Conservation (phyloP, 2,329 filamentous ascomycete species). For the Aspergillus novofumigatus region DNA sequence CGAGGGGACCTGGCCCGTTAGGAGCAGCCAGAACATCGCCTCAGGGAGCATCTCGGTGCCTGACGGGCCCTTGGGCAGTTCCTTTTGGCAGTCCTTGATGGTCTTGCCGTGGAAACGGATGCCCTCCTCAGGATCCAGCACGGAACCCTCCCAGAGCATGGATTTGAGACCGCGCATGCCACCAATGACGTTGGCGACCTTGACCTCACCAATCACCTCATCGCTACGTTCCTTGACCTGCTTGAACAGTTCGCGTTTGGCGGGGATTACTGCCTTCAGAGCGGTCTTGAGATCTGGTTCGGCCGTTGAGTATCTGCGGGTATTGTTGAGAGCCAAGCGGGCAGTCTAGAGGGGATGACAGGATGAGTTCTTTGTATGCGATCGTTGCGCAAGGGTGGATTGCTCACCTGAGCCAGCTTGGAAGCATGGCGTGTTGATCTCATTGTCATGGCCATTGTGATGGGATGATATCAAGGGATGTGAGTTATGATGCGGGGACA, state of each 20-base stretch:
- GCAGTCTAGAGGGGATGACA: slow-evolving; percentile 4
- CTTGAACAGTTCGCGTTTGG: slow-evolving; percentile 88
- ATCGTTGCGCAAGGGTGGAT: too few species aligned
- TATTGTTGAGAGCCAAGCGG: slow-evolving; percentile 16
- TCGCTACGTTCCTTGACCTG: slow-evolving; percentile 82
- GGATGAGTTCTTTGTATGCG: slow-evolving; percentile 1
- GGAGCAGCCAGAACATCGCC: slow-evolving; percentile 98
- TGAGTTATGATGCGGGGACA: neutral
- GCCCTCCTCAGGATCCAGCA: slow-evolving; percentile 92
- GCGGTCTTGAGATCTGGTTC: slow-evolving; percentile 89
- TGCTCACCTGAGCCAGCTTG: slow-evolving; percentile 34
- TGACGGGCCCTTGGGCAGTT: slow-evolving; percentile 85
- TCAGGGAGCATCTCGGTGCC: slow-evolving; percentile 96
- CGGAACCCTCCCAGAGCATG: slow-evolving; percentile 98
- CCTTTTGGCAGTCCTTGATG: slow-evolving; percentile 95
- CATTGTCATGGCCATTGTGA: slow-evolving; percentile 24
- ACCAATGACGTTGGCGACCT: slow-evolving; percentile 88
- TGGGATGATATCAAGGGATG: slow-evolving; percentile 6
- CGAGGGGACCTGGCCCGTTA: slow-evolving; percentile 88
- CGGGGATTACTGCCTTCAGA: slow-evolving; percentile 78
- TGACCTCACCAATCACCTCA: slow-evolving; percentile 86
- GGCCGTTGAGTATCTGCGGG: slow-evolving; percentile 49
- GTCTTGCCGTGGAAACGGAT: slow-evolving; percentile 97
- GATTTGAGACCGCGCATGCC: slow-evolving; percentile 97
- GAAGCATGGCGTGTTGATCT: slow-evolving; percentile 37